Conservation (phyloP, 1,284 basidiomycete species). For the Marasmius tenuissimus region DNA sequence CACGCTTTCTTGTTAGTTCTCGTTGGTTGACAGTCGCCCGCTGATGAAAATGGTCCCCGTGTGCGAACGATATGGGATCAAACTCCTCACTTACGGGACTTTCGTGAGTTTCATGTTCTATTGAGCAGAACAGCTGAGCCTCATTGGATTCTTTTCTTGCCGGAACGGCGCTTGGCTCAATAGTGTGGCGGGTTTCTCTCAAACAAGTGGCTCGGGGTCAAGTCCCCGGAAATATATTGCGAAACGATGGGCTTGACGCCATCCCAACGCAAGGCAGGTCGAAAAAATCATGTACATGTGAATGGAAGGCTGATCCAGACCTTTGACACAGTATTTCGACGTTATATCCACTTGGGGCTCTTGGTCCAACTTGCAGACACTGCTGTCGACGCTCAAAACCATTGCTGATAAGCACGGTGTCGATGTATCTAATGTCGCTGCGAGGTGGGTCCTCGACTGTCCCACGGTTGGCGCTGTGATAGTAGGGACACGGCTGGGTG, state of each 20-base stretch:
- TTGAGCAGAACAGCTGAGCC: slow-evolving; percentile 2
- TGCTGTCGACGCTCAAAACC: slow-evolving; percentile 43
- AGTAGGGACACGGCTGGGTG: slow-evolving; percentile 56
- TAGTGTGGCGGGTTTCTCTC: slow-evolving; percentile 65
- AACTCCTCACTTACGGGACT: slow-evolving; percentile 63
- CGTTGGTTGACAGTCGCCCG: slow-evolving; percentile 58
- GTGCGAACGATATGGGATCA: slow-evolving; percentile 53
- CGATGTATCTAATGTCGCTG: slow-evolving; percentile 59
- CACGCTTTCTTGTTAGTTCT: slow-evolving; percentile 41
- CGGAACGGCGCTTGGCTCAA: background rate
- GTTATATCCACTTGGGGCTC: slow-evolving; percentile 57
- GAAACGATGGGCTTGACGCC: slow-evolving; percentile 45
- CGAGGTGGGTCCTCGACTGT: slow-evolving; percentile 62
- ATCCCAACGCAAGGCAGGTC: slow-evolving; percentile 57
- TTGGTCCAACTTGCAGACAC: slow-evolving; percentile 54
- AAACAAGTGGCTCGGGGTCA: slow-evolving; percentile 52
- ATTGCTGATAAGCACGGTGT: slow-evolving; percentile 52
- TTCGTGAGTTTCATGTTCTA: slow-evolving; percentile 37
- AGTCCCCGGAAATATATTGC: slow-evolving; percentile 55
- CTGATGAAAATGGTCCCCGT: slow-evolving; percentile 57
- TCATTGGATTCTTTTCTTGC: background rate
- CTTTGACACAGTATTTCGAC: slow-evolving; percentile 49
- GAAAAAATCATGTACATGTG: background rate
- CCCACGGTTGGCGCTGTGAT: slow-evolving; percentile 59
- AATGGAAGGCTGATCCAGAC: background rate